phyloP scores from a whole-genome alignment of 345 rosid genomes.

The Euphorbia peplus region DNA sequence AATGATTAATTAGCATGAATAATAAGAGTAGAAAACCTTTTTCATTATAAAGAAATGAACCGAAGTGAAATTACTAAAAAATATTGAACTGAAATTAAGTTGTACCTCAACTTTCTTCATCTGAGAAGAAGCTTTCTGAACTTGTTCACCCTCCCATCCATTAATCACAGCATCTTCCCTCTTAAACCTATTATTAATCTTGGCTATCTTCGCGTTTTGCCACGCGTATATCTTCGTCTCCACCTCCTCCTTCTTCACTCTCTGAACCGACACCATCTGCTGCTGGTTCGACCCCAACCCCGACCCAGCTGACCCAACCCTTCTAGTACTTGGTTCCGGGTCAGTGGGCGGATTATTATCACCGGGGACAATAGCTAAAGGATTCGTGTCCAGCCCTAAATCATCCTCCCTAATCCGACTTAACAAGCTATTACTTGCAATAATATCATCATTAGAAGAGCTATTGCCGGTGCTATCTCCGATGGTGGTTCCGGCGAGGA shows the following conservation, averaged over 20 bases:
- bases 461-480: slow-evolving; percentile 20
- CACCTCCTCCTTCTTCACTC: slow-evolving; percentile 91
- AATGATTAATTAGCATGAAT: not conserved
- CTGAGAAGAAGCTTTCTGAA: slow-evolving; percentile 72
- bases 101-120: slow-evolving; percentile 92
- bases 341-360: slow-evolving; percentile 31
- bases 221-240: slow-evolving; percentile 92
- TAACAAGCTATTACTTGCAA: slow-evolving; percentile 28
- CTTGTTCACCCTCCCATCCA: slow-evolving; percentile 90
- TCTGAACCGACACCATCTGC: slow-evolving; percentile 50
- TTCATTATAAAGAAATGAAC: too few species aligned
- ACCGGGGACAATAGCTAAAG: slow-evolving; percentile 81
- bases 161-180: slow-evolving; percentile 87
- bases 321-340: slow-evolving; percentile 22
- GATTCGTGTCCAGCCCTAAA: slow-evolving; percentile 61
- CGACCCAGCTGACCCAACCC: slow-evolving; percentile 18
- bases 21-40: too few species aligned
- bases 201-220: slow-evolving; percentile 84
- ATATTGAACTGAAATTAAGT: not conserved
- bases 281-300: slow-evolving; percentile 14
- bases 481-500: slow-evolving; percentile 67
- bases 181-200: slow-evolving; percentile 86
- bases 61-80: too few species aligned
- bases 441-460: slow-evolving; percentile 20
- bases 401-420: slow-evolving; percentile 67